Conservation (phyloP, 352 stramenopile genomes). For the Globisporangium yorkense region DNA sequence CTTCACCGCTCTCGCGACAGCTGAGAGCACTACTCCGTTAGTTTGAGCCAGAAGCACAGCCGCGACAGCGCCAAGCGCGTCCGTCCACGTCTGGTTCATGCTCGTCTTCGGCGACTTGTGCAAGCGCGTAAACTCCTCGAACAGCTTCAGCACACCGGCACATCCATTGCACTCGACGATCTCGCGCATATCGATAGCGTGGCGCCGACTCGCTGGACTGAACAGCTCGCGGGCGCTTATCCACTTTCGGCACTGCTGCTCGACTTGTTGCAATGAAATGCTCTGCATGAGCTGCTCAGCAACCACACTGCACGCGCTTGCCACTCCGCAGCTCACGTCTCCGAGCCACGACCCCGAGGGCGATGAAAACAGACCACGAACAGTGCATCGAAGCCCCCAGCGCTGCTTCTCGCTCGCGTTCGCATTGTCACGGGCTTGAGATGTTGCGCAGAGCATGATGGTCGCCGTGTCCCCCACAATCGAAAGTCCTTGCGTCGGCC, state of each 20-base stretch:
- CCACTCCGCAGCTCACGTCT: constrained; percentile 24
- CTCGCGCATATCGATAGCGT: constrained; percentile 10
- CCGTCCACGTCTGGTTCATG: constrained; percentile 11
- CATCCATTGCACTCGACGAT: constrained; percentile 15
- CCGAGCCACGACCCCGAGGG: constrained; percentile 18
- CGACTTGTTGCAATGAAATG: constrained; percentile 18
- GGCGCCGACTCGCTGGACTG: background rate
- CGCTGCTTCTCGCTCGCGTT: constrained; percentile 28
- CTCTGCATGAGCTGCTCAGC: constrained; percentile 36
- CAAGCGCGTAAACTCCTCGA: constrained; percentile 5
- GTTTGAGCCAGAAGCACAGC: constrained; percentile 10
- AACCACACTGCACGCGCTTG: constrained; percentile 29
- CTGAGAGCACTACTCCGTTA: background rate
- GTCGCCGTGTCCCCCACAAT: constrained; percentile 59
- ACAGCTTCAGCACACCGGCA: constrained; percentile 13
- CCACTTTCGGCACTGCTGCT: constrained; percentile 29
- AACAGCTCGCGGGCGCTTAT: constrained; percentile 20
- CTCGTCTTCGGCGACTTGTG: constrained; percentile 13
- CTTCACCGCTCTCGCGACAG: background rate
- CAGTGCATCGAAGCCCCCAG: constrained; percentile 60
- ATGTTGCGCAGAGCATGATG: constrained; percentile 59
- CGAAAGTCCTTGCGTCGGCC: constrained; percentile 45
- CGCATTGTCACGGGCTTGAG: constrained; percentile 35
- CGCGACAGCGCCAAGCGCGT: constrained; percentile 8
- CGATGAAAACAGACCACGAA: constrained; percentile 31